Evolutionary conservation across 2,329 filamentous ascomycete genomes (phyloP).

Genomic region (Calonectria fujianensis): DNA sequence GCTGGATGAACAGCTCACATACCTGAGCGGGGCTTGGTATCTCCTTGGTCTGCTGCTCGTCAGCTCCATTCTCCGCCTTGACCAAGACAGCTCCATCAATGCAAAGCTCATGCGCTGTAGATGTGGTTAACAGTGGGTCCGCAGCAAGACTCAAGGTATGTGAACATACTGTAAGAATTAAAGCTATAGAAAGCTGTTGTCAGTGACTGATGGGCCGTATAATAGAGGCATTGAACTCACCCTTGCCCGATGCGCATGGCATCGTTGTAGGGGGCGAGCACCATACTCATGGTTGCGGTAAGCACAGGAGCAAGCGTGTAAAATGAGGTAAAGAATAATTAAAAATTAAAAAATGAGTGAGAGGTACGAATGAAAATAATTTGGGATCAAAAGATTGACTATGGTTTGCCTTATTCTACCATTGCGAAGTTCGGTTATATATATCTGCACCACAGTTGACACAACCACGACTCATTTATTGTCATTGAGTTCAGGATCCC

Average conservation of each 20-base stretch:
- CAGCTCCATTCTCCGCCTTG: not conserved
- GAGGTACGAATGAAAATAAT: not conserved
- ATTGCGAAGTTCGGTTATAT: not conserved
- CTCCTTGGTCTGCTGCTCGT: conserved; percentile 1
- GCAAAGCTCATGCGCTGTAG: conserved; percentile 1
- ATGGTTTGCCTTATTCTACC: not conserved
- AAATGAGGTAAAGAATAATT: not conserved
- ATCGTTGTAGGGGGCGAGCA: conserved; percentile 36
- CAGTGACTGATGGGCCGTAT: not conserved
- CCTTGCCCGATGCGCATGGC: conserved; percentile 41
- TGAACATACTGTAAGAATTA: conserved; percentile 16
- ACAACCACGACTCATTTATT: not conserved
- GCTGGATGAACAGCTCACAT: not conserved
- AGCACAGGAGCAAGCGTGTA: not conserved
- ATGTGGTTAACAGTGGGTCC: not conserved
- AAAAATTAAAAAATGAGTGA: conserved; percentile 9
- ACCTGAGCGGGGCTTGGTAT: conserved; percentile 12
- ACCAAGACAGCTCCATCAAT: conserved; percentile 23
- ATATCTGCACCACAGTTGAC: not conserved
- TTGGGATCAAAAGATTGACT: not conserved
- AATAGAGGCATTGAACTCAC: not conserved
- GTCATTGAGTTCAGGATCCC: not conserved
- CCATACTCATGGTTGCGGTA: conserved; percentile 17
- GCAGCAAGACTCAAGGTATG: too few relatives aligned
- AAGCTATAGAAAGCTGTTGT: not conserved